These are phyloP conservation scores for Boletus holoroseus DNA, from an alignment of 1,284 basidiomycete species.

Conservation along the genomic window DNA sequence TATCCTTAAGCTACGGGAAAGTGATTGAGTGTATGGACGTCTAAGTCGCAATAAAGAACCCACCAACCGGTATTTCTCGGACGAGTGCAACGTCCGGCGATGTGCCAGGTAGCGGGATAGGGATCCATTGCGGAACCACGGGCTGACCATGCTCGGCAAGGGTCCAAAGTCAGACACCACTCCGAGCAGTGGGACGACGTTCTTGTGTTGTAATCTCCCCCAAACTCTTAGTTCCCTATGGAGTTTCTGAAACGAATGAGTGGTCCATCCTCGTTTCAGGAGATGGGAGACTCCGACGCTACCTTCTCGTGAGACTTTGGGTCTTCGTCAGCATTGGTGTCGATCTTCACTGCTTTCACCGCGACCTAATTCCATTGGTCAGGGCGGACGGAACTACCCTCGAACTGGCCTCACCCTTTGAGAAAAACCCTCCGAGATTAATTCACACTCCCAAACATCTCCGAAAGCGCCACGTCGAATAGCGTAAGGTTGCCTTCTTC, in stretches of 20 bases:
- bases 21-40: not conserved
- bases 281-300: not conserved
- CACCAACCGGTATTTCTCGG: constrained; percentile 17
- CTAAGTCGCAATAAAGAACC: not conserved
- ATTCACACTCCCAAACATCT: constrained; percentile 29
- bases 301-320: constrained; percentile 16
- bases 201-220: constrained; percentile 21
- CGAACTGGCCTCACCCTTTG: constrained; percentile 7
- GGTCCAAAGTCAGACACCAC: constrained; percentile 21
- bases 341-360: constrained; percentile 22
- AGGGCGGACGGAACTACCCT: not conserved
- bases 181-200: constrained; percentile 29
- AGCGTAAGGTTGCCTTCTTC: constrained; percentile 14
- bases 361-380: constrained; percentile 18
- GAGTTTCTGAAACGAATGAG: constrained; percentile 19
- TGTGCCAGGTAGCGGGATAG: constrained; percentile 18
- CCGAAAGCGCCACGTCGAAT: constrained; percentile 15
- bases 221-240: constrained; percentile 28
- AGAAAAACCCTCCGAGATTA: constrained; percentile 6
- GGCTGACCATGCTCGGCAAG: constrained; percentile 26
- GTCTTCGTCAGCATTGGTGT: not conserved
- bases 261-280: not conserved
- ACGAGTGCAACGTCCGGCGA: not conserved
- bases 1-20: constrained; percentile 21
- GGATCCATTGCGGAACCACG: constrained; percentile 29